Evolutionary conservation across 257 asterid species (phyloP).

Genomic region (Vinca minor): DNA sequence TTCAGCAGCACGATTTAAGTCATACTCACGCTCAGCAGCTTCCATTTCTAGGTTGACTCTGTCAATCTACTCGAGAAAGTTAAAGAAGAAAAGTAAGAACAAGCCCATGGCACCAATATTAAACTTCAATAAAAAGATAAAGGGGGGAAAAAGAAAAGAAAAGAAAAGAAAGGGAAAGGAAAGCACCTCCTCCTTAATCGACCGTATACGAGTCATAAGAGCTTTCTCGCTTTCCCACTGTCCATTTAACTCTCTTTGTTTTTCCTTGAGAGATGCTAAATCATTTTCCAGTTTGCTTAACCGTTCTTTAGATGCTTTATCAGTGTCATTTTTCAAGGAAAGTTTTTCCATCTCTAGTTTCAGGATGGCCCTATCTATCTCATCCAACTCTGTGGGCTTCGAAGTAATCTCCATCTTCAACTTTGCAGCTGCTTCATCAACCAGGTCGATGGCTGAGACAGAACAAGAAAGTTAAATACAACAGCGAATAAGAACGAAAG

Average conservation of each 20-base stretch:
- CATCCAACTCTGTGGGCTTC: conserved; percentile 83
- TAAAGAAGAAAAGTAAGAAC: conserved; percentile 12
- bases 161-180: not conserved
- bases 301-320: conserved; percentile 77
- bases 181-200: conserved; percentile 75
- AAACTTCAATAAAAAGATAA: not conserved
- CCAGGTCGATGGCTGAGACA: conserved; percentile 81
- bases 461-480: conserved; percentile 9
- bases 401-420: conserved; percentile 94
- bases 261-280: conserved; percentile 53
- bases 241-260: conserved; percentile 57
- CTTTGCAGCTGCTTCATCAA: conserved; percentile 98
- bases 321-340: conserved; percentile 74
- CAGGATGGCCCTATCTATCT: conserved; percentile 66
- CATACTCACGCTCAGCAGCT: conserved; percentile 94
- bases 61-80: conserved; percentile 48
- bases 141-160: no score
- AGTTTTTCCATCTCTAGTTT: conserved; percentile 94
- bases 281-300: conserved; percentile 68
- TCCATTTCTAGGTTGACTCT: conserved; percentile 92
- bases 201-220: conserved; percentile 69
- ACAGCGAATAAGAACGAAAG: not conserved
- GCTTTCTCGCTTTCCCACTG: conserved; percentile 78
- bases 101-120: not conserved
- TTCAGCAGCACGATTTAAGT: conserved; percentile 88